Conservation (phyloP, 257 asterid species). For the Rubia yunnanensis region DNA sequence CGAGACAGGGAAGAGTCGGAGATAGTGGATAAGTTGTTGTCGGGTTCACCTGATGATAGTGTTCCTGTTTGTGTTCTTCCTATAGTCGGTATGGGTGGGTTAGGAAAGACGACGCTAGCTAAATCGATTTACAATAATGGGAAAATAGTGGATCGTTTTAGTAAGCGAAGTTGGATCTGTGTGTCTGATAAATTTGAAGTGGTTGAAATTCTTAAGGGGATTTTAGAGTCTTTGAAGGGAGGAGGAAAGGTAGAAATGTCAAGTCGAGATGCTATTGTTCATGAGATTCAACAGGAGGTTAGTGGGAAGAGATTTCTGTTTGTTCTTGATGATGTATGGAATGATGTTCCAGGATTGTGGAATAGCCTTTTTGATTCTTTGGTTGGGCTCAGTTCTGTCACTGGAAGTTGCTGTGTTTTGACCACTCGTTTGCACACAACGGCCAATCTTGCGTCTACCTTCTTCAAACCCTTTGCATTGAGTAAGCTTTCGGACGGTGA, state of each 20-base stretch:
- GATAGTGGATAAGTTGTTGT: not conserved
- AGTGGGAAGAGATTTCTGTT: not conserved
- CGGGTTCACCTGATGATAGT: not conserved
- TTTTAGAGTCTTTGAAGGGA: not conserved
- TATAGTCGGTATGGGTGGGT: not conserved
- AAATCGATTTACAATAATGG: not conserved
- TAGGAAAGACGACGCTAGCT: not conserved
- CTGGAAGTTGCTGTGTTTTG: not conserved
- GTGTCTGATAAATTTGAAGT: not conserved
- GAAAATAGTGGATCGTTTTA: too few relatives aligned
- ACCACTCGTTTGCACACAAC: not conserved
- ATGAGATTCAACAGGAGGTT: not conserved
- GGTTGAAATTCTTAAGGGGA: not conserved
- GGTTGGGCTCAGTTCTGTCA: not conserved
- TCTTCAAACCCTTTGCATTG: not conserved
- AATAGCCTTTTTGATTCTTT: not conserved
- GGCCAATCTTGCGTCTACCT: not conserved
- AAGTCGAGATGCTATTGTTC: not conserved
- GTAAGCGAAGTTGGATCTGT: not conserved
- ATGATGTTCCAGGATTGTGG: not conserved
- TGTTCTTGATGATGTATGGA: slow-evolving; percentile 1
- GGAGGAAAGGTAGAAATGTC: not conserved
- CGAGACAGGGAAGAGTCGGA: not conserved
- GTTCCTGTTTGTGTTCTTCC: not conserved
- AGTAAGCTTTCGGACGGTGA: not conserved